Evolutionary conservation across 257 asterid species (phyloP).

Genomic region (Perilla frutescens): DNA sequence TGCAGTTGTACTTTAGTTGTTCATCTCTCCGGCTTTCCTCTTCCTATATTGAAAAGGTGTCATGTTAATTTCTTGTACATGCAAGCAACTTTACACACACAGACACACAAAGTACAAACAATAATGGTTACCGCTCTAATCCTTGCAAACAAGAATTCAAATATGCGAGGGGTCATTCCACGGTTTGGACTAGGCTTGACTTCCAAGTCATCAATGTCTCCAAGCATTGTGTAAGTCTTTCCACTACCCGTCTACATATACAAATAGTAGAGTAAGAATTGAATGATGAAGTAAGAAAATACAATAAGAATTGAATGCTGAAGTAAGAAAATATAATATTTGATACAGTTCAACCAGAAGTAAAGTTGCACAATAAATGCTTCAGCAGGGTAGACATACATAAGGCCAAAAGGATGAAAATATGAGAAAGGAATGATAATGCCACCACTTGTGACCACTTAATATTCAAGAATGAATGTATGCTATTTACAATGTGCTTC

Average conservation of each 20-base stretch:
- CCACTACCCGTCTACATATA: conserved; percentile 94
- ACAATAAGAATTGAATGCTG: conserved; percentile 5
- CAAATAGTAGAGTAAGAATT: conserved; percentile 15
- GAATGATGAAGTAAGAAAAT: neutral
- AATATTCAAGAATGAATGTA: neutral
- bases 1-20: conserved; percentile 73
- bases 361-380: neutral
- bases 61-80: conserved; percentile 26
- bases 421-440: neutral
- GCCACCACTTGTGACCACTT: neutral
- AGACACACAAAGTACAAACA: conserved; percentile 14
- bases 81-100: conserved; percentile 13
- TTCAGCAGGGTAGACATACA: neutral
- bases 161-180: conserved; percentile 97
- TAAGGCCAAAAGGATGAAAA: neutral
- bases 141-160: conserved; percentile 96
- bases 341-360: conserved; percentile 23
- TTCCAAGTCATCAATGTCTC: conserved; percentile 81
- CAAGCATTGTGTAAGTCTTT: conserved; percentile 97
- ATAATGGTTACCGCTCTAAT: conserved; percentile 76
- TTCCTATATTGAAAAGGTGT: conserved; percentile 56
- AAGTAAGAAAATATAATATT: neutral
- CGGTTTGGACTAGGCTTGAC: conserved; percentile 79
- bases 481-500: neutral
- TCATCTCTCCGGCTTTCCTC: conserved; percentile 92